These are phyloP conservation scores for Exophiala dermatitidis DNA, from an alignment of 2,329 filamentous ascomycete genomes.

Conservation along the genomic window DNA sequence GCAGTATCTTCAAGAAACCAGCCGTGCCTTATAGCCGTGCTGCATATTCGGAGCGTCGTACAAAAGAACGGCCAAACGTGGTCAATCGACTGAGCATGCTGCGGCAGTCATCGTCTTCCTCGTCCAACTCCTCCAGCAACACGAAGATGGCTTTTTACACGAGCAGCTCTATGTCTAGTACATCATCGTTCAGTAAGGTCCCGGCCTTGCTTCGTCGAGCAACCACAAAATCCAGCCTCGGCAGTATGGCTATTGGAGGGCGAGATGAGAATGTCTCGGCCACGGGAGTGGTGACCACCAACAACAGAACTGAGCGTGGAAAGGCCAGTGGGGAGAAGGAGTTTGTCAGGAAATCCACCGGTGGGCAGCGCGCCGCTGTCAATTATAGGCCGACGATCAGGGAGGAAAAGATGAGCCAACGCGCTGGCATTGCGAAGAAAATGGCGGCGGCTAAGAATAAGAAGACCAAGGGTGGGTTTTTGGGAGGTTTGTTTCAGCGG, in stretches of 20 bases:
- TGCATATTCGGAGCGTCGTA: conserved; percentile 29
- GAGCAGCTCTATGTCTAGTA: conserved; percentile 8
- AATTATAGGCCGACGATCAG: conserved; percentile 24
- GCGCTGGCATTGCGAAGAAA: conserved; percentile 24
- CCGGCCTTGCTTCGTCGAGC: conserved; percentile 25
- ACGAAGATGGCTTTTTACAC: conserved; percentile 26
- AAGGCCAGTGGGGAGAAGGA: conserved; percentile 23
- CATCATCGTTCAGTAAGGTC: conserved; percentile 18
- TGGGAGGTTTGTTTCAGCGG: conserved; percentile 22
- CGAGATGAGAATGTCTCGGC: conserved; percentile 24
- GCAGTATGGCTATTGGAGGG: conserved; percentile 10
- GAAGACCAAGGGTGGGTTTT: conserved; percentile 20
- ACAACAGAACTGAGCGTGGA: conserved; percentile 23
- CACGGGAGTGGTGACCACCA: conserved; percentile 23
- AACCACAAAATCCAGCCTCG: conserved; percentile 26
- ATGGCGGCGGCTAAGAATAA: conserved; percentile 28
- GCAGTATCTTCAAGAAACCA: conserved; percentile 27
- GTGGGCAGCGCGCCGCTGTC: conserved; percentile 24
- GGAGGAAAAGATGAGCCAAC: conserved; percentile 26
- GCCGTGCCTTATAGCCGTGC: conserved; percentile 21
- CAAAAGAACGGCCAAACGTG: conserved; percentile 36
- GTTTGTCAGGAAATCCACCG: conserved; percentile 25
- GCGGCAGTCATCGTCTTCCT: conserved; percentile 39
- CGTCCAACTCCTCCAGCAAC: conserved; percentile 17
- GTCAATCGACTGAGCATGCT: conserved; percentile 41